phyloP scores from a whole-genome alignment of 805 yeast species.

The Candida yuanshanica region DNA sequence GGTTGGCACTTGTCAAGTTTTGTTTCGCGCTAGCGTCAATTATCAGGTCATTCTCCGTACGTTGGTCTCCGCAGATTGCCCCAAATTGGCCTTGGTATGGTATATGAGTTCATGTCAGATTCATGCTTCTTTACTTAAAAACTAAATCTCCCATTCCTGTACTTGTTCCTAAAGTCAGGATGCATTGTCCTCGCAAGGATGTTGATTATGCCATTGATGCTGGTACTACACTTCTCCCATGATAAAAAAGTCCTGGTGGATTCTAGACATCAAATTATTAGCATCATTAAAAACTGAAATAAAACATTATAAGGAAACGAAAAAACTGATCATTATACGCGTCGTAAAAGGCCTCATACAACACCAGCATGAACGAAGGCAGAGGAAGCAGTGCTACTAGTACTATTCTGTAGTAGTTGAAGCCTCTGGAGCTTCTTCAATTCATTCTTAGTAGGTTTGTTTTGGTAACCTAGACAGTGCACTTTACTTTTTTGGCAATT shows the following conservation, averaged over 20 bases:
- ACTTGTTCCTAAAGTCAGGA: no score
- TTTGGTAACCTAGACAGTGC: slow-evolving; percentile 17
- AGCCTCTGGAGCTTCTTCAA: slow-evolving; percentile 6
- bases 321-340: not conserved
- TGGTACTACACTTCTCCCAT: no score
- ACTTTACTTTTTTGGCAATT: slow-evolving; percentile 18
- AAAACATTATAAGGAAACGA: not conserved
- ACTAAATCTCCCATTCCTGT: no score
- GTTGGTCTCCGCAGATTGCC: not conserved
- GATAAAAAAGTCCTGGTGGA: no score
- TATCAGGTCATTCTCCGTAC: not conserved
- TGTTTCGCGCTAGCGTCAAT: not conserved
- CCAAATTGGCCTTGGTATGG: not conserved
- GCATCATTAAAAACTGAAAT: not conserved
- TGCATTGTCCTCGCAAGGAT: no score
- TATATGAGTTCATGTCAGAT: no score
- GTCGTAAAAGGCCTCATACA: not conserved
- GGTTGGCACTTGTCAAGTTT: no score
- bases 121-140: no score
- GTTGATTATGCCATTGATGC: no score
- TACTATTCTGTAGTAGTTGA: not conserved
- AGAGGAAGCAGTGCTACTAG: not conserved
- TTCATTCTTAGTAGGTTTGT: slow-evolving; percentile 14
- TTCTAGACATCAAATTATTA: no score
- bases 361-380: not conserved